Base-by-base conservation (phyloP, 768 basidiomycete species). In the Kwoniella mangroviensis region DNA sequence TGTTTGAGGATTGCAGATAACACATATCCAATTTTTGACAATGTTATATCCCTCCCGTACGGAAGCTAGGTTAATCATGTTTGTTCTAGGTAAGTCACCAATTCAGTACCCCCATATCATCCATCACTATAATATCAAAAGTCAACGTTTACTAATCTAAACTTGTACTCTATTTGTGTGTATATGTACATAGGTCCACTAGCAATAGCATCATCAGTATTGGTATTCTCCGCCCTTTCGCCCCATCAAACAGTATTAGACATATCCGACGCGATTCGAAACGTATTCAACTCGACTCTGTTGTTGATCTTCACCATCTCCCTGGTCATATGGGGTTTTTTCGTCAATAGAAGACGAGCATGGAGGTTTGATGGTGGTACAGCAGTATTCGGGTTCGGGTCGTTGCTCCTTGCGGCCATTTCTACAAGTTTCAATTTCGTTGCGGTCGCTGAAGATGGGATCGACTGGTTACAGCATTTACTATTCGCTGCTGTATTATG, bases 281-380 rank as follows among this genome's bases (percentile, higher is more conserved):
- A 97, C 84, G 90, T 97, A 70, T 96, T 94, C 88, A 97, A 97
- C 82, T 94, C 94, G 1, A 91, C 95, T 0, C 88, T 98, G n/a
- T 92, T 95, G 51, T 88, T 99, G 65, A 89, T 99, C 66, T 99
- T 98, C 85, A 94, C 94, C 13, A 83, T 88, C 42, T 89, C 92
- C 3, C 90, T 99, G 69, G 86, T 93, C 80, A 89, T 97, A 69
- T 99, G 97, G 97, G 97, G 97, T 42, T 86, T 92, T 70, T 84
- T 92, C 67, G 88, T 98, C 73, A 98, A 98, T 79, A 89, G 94
- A 24, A 87, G 88, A 56, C 89, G 92, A 63, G 97, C 97, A 2
- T 99, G 97, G 97, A 88, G 96, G 43, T 92, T 91, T 0, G 96
- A 98, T 75, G 97, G 97, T 15, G 95, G 96, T 10, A 98, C 97